Evolutionary conservation across 805 yeast genomes (phyloP), one percentile per base, ranked within the genome.

Genomic region (Candida boidinii): DNA sequence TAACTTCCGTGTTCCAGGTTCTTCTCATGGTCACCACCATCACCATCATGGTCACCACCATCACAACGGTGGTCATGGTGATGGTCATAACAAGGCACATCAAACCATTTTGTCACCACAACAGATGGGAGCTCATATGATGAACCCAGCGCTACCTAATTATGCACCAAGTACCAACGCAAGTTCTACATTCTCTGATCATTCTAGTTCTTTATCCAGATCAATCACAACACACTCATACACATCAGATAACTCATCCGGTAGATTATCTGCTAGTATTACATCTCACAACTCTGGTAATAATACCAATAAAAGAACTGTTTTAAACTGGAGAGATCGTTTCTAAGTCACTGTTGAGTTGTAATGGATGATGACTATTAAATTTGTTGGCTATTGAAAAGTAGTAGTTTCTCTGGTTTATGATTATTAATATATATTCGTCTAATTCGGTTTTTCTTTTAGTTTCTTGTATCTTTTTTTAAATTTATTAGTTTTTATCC

Each of bases 211-310:
- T 7, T 11, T 23, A 6, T 21, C 23, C 15, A 23, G 34, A n/a
- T 22, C 34, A 2, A 19, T 27, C 6, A 19, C 36, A 17, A 35
- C 28, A 10, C 31, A 28, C 7, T 46, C 53, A 1, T 19, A 35
- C 13, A 44, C 38, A 16, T 48, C 53, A 9, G 45, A 31, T 17
- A 35, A 39, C 1, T 42, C 46, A 2, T 36, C 42, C 6, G 38
- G 45, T 9, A 35, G 39, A 26, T 33, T 42, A 20, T 40, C 48
- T 2, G 31, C 37, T 17, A 31, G 36, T 29, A 26, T 38, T 4
- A 17, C 30, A 13, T 37, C 45, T 7, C n/a, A 20, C 9, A 33
- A 34, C 5, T 34, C 31, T 17, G 29, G 35, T 11, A 12, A 29
- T 22, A 34, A 33, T 17, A n/a, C 39, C 7, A 28, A 17, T n/a